Percentiles rank a stretch among this genome's conserved stretches.
These are phyloP conservation scores for Fusarium decemcellulare DNA, from an alignment of 2,329 filamentous ascomycete species.

Conservation along the genomic window DNA sequence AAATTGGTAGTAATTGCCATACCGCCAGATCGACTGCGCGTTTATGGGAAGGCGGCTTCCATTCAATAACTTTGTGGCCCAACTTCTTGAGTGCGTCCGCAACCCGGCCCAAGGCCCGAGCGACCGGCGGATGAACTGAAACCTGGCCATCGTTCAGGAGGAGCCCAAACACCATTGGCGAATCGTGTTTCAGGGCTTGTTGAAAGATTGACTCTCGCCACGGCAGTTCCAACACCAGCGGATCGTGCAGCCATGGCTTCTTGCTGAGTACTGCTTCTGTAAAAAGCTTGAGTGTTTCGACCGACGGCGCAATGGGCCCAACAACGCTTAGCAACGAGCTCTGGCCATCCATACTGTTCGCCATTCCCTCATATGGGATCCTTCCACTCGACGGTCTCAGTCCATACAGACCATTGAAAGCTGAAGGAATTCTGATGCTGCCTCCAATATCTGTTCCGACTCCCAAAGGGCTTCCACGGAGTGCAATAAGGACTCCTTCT, in stretches of 20 bases:
- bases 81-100: neutral
- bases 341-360: neutral
- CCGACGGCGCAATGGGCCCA: neutral
- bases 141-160: neutral
- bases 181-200: neutral
- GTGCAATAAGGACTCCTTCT: slow-evolving; percentile 19
- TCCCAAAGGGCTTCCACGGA: slow-evolving; percentile 17
- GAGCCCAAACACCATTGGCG: neutral
- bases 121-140: neutral
- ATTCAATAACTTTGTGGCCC: neutral
- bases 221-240: neutral
- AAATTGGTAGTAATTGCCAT: neutral
- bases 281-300: neutral
- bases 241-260: slow-evolving; percentile 3
- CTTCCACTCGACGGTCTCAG: slow-evolving; percentile 20
- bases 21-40: neutral
- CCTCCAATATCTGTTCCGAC: slow-evolving; percentile 34
- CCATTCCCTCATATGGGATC: neutral
- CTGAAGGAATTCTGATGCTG: slow-evolving; percentile 26
- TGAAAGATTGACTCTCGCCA: neutral
- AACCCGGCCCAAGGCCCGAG: neutral
- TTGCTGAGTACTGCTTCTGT: neutral
- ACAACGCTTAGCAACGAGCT: neutral
- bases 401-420: slow-evolving; percentile 17
- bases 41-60: neutral